Evolutionary conservation across 1,139 yeast species (phyloP).

Genomic region (Saccharomyces pastorianus): DNA sequence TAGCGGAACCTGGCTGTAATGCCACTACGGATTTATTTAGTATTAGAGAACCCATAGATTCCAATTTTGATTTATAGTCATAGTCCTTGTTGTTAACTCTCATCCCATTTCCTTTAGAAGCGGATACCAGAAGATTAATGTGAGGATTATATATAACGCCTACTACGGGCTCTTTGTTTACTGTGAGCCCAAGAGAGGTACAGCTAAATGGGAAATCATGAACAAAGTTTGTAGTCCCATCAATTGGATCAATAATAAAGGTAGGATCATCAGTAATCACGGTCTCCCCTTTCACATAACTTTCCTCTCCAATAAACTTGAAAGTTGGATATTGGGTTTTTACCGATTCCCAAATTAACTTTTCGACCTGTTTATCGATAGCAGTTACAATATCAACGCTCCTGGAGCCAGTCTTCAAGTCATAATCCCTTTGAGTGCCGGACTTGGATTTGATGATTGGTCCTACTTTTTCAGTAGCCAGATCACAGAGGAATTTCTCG

Average conservation of each 20-base stretch:
- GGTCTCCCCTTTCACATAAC: slow-evolving; percentile 43
- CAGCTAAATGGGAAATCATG: slow-evolving; percentile 54
- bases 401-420: slow-evolving; percentile 39
- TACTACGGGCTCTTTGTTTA: slow-evolving; percentile 43
- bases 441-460: slow-evolving; percentile 41
- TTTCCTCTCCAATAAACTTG: slow-evolving; percentile 53
- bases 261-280: slow-evolving; percentile 45
- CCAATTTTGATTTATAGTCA: slow-evolving; percentile 31
- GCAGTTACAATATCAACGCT: slow-evolving; percentile 54
- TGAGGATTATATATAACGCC: slow-evolving; percentile 56
- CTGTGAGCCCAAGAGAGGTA: slow-evolving; percentile 49
- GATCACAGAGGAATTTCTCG: slow-evolving; percentile 21
- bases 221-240: slow-evolving; percentile 55
- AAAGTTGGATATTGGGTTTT: slow-evolving; percentile 38
- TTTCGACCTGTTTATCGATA: slow-evolving; percentile 50
- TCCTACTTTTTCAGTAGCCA: slow-evolving; percentile 34
- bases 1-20: slow-evolving; percentile 52
- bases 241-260: slow-evolving; percentile 54
- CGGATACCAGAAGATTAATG: slow-evolving; percentile 41
- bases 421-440: slow-evolving; percentile 45
- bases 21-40: slow-evolving; percentile 49
- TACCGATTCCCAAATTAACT: slow-evolving; percentile 38
- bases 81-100: slow-evolving; percentile 36
- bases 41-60: slow-evolving; percentile 32
- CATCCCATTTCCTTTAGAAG: slow-evolving; percentile 46